These are phyloP conservation scores for Chlamydomonas sphaeroides DNA, from an alignment of 139 green algal species.

Conservation along the genomic window DNA sequence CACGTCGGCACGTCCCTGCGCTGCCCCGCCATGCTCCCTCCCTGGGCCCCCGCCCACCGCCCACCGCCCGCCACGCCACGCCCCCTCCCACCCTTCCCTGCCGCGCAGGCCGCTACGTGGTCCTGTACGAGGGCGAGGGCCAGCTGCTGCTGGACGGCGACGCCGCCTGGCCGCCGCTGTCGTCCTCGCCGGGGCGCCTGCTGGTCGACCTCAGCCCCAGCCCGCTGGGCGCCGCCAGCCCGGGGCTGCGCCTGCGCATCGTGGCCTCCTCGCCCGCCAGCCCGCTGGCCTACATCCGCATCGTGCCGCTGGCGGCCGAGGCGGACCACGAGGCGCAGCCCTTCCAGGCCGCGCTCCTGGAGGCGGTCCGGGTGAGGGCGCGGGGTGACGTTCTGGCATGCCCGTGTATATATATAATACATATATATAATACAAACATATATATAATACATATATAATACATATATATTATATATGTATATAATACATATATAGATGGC, in stretches of 20 bases:
- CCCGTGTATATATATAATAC: neutral
- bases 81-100: too few species aligned
- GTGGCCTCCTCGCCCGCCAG: neutral
- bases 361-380: neutral
- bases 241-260: conserved; percentile 21
- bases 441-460: too few species aligned
- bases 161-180: conserved; percentile 13
- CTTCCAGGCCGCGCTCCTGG: neutral
- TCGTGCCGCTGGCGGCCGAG: conserved; percentile 7
- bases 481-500: neutral
- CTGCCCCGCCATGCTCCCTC: too few species aligned
- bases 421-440: neutral
- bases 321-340: neutral
- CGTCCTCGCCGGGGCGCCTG: conserved; percentile 7
- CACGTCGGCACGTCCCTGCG: too few species aligned
- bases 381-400: neutral
- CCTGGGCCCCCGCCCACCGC: too few species aligned
- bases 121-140: conserved; percentile 49
- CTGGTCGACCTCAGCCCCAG: conserved; percentile 29
- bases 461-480: too few species aligned
- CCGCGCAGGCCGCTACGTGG: conserved; percentile 33
- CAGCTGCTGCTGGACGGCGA: conserved; percentile 13
- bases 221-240: conserved; percentile 20
- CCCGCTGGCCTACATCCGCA: conserved; percentile 4
- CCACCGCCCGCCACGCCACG: too few species aligned